These are phyloP conservation scores for Lagenaria siceraria DNA, from an alignment of 306 rosid species.

Conservation along the genomic window DNA sequence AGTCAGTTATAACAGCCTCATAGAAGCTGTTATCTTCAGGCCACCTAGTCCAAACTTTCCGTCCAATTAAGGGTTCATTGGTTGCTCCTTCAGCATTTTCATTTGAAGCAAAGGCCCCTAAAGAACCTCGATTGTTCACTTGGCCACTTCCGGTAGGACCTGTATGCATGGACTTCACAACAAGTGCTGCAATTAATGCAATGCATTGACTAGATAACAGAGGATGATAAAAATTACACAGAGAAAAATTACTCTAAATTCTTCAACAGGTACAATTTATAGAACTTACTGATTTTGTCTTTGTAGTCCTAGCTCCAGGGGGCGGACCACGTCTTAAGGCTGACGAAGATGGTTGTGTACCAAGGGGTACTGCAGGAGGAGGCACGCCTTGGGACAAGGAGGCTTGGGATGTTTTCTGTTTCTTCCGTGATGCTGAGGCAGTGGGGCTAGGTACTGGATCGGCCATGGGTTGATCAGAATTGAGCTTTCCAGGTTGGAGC, in stretches of 20 bases:
- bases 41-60: conserved; percentile 94
- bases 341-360: conserved; percentile 6
- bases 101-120: conserved; percentile 34
- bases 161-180: conserved; percentile 42
- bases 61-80: conserved; percentile 59
- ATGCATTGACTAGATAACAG: conserved; percentile 36
- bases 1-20: conserved; percentile 81
- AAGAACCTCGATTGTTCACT: conserved; percentile 41
- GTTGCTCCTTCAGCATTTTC: conserved; percentile 36
- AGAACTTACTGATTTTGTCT: conserved; percentile 4
- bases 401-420: conserved; percentile 64
- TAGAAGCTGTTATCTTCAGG: conserved; percentile 90
- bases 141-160: conserved; percentile 43
- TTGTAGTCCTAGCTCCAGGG: conserved; percentile 5
- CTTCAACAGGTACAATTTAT: neutral
- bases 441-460: conserved; percentile 66
- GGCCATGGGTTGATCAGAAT: conserved; percentile 47
- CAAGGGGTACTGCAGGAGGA: conserved; percentile 7
- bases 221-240: neutral
- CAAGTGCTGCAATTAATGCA: conserved; percentile 41
- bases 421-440: conserved; percentile 75
- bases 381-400: conserved; percentile 13
- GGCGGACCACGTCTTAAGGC: conserved; percentile 12
- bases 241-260: neutral
- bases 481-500: conserved; percentile 59